These are phyloP conservation scores for Isoetes engelmannii DNA, from an alignment of 83 land plant species.

Conservation along the genomic window DNA sequence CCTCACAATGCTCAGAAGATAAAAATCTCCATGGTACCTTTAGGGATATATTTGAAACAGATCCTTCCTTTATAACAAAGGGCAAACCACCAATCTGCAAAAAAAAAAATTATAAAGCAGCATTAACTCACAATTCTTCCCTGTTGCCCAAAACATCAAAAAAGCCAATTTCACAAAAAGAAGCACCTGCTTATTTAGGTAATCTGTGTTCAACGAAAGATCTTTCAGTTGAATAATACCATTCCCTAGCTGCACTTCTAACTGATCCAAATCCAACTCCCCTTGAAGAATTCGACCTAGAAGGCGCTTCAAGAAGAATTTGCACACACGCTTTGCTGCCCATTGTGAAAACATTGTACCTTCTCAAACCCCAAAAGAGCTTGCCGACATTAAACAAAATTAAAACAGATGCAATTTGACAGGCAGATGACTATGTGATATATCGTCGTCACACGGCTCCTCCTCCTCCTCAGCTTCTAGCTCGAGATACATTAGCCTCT, in stretches of 20 bases:
- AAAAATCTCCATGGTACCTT: conserved; percentile 56
- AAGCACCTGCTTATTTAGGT: conserved; percentile 63
- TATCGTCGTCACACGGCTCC: too few species aligned
- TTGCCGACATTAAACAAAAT: too few species aligned
- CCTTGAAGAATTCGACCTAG: conserved; percentile 60
- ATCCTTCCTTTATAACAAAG: conserved; percentile 67
- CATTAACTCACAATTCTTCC: neutral
- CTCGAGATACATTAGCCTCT: too few species aligned
- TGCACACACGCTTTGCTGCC: conserved; percentile 59
- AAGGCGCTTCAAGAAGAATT: conserved; percentile 76
- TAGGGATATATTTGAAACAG: conserved; percentile 52
- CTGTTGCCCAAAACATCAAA: neutral
- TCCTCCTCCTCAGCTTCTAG: too few species aligned
- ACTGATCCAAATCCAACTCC: conserved; percentile 78
- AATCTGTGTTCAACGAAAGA: conserved; percentile 67
- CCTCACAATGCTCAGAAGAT: conserved; percentile 38
- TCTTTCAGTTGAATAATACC: conserved; percentile 62
- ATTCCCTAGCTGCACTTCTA: conserved; percentile 67
- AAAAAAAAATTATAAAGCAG: conserved; percentile 1
- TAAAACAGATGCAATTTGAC: too few species aligned
- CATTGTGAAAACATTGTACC: conserved; percentile 44
- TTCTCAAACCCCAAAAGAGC: too few species aligned
- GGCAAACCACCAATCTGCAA: conserved; percentile 48
- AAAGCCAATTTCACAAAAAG: neutral
- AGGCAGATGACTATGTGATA: too few species aligned